A percentile compares a stretch with the other conserved stretches of the same genome.
phyloP scores from a whole-genome alignment of 2,329 filamentous ascomycete species.

The Chaetomium olivaceum region DNA sequence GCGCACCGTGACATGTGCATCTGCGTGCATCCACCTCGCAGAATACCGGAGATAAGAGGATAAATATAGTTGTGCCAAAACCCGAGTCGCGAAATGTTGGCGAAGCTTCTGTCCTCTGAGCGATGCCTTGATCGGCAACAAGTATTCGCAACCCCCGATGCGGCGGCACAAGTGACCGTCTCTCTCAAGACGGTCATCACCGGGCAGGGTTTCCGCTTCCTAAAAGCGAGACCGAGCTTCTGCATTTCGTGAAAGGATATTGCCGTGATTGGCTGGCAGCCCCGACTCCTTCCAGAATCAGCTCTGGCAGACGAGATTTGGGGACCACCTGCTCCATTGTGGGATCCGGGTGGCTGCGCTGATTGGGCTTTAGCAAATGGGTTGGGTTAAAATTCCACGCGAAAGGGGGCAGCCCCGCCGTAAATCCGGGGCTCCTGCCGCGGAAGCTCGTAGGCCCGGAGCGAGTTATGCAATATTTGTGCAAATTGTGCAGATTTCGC shows the following conservation, averaged over 20 bases:
- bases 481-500: constrained; percentile 8
- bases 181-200: not conserved
- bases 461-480: constrained; percentile 9
- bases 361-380: not conserved
- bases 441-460: constrained; percentile 6
- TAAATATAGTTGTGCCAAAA: no score
- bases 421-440: constrained; percentile 2
- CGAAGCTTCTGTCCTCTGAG: not conserved
- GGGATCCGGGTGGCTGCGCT: not conserved
- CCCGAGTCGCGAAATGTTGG: no score
- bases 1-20: not conserved
- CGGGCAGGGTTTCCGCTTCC: not conserved
- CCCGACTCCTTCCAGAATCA: not conserved
- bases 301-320: constrained; percentile 8
- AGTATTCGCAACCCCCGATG: not conserved
- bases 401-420: not conserved
- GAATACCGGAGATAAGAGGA: not conserved
- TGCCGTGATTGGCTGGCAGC: not conserved
- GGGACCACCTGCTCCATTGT: not conserved
- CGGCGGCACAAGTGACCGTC: not conserved
- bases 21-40: not conserved
- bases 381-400: constrained; percentile 4
- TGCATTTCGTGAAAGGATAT: not conserved
- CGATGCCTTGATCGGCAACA: not conserved
- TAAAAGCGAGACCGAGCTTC: constrained; percentile 23